Evolutionary conservation across 208 protist species (phyloP).

Genomic region (Trypanosoma melophagium): DNA sequence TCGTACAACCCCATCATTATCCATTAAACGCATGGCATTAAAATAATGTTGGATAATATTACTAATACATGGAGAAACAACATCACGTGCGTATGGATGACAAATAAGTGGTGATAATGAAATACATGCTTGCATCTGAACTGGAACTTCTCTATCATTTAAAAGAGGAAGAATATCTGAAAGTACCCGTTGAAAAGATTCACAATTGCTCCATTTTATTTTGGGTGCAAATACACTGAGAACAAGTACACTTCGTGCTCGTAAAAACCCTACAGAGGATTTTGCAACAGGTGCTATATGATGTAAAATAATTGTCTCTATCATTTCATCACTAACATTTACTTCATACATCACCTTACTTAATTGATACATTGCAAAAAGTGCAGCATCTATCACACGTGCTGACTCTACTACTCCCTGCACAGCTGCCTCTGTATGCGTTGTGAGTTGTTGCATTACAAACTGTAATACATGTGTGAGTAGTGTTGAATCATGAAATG

Average conservation of each 20-base stretch:
- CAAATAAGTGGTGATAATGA: constrained; percentile 83
- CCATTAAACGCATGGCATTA: constrained; percentile 85
- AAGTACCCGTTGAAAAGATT: constrained; percentile 62
- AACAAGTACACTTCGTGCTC: constrained; percentile 77
- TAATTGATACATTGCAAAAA: constrained; percentile 80
- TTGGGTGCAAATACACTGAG: constrained; percentile 61
- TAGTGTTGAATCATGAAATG: constrained; percentile 65
- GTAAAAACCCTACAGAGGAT: constrained; percentile 79
- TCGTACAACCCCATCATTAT: constrained; percentile 88
- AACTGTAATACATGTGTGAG: constrained; percentile 70
- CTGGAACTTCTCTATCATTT: constrained; percentile 79
- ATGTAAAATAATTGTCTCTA: constrained; percentile 79
- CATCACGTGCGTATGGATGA: constrained; percentile 55
- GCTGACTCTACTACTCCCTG: constrained; percentile 46
- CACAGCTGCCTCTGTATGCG: constrained; percentile 42
- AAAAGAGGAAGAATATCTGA: constrained; percentile 68
- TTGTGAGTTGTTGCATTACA: constrained; percentile 66
- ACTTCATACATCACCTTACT: constrained; percentile 50
- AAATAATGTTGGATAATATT: constrained; percentile 92
- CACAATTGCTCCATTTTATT: constrained; percentile 70
- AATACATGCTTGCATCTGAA: constrained; percentile 86
- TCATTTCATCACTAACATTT: constrained; percentile 61
- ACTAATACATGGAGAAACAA: constrained; percentile 84
- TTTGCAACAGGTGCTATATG: constrained; percentile 74
- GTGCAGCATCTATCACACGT: constrained; percentile 67